These are phyloP conservation scores for Deakozyma indianensis DNA, from an alignment of 805 yeast genomes.

Conservation along the genomic window DNA sequence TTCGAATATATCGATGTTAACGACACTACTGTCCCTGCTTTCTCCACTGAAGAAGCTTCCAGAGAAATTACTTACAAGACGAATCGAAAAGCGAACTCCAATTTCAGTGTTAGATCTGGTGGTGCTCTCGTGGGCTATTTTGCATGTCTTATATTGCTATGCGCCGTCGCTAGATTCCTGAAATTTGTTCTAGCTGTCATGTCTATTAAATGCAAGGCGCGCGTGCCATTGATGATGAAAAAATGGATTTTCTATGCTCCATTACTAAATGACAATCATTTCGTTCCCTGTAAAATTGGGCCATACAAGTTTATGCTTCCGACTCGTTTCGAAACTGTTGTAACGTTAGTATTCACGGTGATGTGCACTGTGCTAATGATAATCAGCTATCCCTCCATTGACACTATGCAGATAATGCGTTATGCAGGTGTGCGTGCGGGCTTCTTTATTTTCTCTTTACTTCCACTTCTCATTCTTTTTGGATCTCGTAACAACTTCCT, in stretches of 20 bases:
- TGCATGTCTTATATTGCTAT: neutral
- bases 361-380: neutral
- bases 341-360: neutral
- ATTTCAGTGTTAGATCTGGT: neutral
- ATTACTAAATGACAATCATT: neutral
- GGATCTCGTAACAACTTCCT: constrained; percentile 57
- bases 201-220: no score
- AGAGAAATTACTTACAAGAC: neutral
- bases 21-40: neutral
- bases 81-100: neutral
- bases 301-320: neutral
- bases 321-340: neutral
- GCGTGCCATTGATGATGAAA: neutral
- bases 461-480: constrained; percentile 47
- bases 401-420: neutral
- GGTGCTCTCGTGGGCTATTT: neutral
- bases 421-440: constrained; percentile 6
- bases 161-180: no score
- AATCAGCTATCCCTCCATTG: neutral
- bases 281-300: neutral
- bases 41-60: neutral
- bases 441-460: constrained; percentile 7
- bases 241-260: neutral
- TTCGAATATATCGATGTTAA: neutral
- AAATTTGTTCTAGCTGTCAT: no score